These are phyloP conservation scores for Thelonectria blattea DNA, from an alignment of 2,329 filamentous ascomycete species.

Conservation along the genomic window DNA sequence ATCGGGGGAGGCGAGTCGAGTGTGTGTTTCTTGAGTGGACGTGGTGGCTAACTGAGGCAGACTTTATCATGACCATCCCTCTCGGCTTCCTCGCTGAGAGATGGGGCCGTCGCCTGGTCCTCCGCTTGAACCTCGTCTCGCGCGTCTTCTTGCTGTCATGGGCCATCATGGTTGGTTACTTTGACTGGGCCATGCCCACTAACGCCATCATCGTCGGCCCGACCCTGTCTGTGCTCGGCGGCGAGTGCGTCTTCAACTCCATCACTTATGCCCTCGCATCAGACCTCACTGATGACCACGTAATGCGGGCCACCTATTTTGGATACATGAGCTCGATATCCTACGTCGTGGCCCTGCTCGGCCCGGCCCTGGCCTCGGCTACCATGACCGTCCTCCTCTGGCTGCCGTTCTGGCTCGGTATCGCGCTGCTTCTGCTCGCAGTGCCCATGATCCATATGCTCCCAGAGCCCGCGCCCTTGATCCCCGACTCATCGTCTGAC, in stretches of 20 bases:
- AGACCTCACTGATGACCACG: slow-evolving; percentile 50
- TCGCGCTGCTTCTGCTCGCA: slow-evolving; percentile 26
- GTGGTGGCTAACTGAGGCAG: slow-evolving; percentile 34
- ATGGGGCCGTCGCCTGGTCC: slow-evolving; percentile 47
- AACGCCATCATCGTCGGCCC: slow-evolving; percentile 48
- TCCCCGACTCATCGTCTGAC: neutral
- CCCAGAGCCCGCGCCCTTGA: neutral
- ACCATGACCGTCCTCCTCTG: slow-evolving; percentile 52
- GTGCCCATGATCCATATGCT: slow-evolving; percentile 25
- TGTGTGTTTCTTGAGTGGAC: rapidly evolving
- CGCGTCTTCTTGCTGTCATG: slow-evolving; percentile 34
- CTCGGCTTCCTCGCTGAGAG: slow-evolving; percentile 53
- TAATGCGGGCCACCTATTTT: slow-evolving; percentile 56
- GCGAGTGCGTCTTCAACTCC: slow-evolving; percentile 59
- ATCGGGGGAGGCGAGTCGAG: slow-evolving; percentile 51
- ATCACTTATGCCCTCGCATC: slow-evolving; percentile 55
- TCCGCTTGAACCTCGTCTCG: slow-evolving; percentile 53
- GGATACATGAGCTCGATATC: slow-evolving; percentile 57
- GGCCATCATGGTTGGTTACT: slow-evolving; percentile 32
- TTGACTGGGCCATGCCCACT: slow-evolving; percentile 28
- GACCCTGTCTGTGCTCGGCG: slow-evolving; percentile 52
- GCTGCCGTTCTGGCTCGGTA: slow-evolving; percentile 47
- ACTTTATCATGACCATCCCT: slow-evolving; percentile 57
- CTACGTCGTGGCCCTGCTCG: slow-evolving; percentile 53
- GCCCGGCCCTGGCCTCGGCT: slow-evolving; percentile 53